Base-by-base conservation (phyloP, 257 asterid genomes). In the Solanum lignicaule region DNA sequence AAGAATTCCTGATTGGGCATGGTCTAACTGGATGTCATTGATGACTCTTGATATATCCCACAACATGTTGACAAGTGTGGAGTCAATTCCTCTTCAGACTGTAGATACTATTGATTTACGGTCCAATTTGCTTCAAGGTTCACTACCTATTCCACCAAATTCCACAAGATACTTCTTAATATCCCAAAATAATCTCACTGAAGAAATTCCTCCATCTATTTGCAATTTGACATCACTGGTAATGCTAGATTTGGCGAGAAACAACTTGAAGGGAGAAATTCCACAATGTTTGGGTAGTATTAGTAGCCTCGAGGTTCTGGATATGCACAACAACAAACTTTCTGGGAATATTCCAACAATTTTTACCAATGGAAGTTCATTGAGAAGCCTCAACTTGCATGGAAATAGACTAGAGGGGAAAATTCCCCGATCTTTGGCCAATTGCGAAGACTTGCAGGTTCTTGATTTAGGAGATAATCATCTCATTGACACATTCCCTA, bases 381-480 rank as follows among this genome's bases (percentile, higher is more conserved):
- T 90, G 20, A 81, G 74, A 48, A 85, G 68, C 74, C 88, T 89
- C 25, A 85, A 87, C 83, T 66, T 90, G 68, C 76, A 78, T 5
- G n/a, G 52, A 87, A 90, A 87, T 52, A 60, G 38, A 38, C 32
- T 89, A 3, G 87, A 87, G 15, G 92, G 92, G 43, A 6, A 33
- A 35, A 13, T 89, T 23, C 87, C 91, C 1, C 68, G 5, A 21
- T 87, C 91, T 4, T 60, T 90, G 69, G 79, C 84, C 29, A 82
- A 85, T 31, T 89, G 92, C 74, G 14, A 55, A 71, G 41, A 81
- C 8, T 31, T 90, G 29, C 86, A 89, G 75, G 90, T 90, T 85
- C 85, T 90, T 29, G 90, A 90, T 86, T 14, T 90, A 8, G 89
- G 91, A 36, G 62, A 85, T 18, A 90, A 90, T 73, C 60, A 36